Base-by-base conservation (phyloP, 805 yeast genomes). In the Dipodascus geniculatus region DNA sequence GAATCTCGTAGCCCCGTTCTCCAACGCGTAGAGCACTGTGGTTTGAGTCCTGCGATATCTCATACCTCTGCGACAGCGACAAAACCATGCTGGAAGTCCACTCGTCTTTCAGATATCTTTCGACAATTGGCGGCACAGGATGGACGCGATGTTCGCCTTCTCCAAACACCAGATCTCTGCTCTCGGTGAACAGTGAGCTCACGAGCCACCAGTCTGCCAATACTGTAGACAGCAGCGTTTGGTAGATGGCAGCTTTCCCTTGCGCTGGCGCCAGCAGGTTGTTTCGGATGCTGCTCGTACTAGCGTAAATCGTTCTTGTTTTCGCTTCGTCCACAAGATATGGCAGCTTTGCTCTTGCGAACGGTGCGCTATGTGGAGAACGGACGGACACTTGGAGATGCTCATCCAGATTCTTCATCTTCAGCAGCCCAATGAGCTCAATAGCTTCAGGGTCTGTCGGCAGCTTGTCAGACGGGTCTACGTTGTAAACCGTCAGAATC, bases 401-500 rank as follows among this genome's bases (percentile, higher is more conserved):
- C 3, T 50, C 44, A 20, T 53, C 53, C 14, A 48, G 23, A 1
- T 50, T 48, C 17, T 31, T 49, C n/a, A 53, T 35, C 2, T 42
- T 42, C 38, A 66, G 50, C 49, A 64, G 44, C 3, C 60, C 50
- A 23, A 56, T 58, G 4, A 58, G 56, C 17, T 51, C 58, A 20
- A 66, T 53, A 48, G 69, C 57, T n/a, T 51, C 51, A 3, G 71
- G 71, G 23, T 68, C 71, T 2, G 57, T 55, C 44, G 68, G 59
- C 11, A 61, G 42, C 3, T 50, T 52, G 14, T 55, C 59, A 9
- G 52, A 54, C 0, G 22, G 48, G 33, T 56, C 64, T 2, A 57
- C 19, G 42, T 57, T 56, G 56, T 63, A 62, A 3, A 65, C 67
- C 47, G 55, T 60, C 4, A 59, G 57, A 42, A 22, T 47, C 3